phyloP scores from a whole-genome alignment of 495 filamentous ascomycete species.

The Saxophila tyrrhenica region DNA sequence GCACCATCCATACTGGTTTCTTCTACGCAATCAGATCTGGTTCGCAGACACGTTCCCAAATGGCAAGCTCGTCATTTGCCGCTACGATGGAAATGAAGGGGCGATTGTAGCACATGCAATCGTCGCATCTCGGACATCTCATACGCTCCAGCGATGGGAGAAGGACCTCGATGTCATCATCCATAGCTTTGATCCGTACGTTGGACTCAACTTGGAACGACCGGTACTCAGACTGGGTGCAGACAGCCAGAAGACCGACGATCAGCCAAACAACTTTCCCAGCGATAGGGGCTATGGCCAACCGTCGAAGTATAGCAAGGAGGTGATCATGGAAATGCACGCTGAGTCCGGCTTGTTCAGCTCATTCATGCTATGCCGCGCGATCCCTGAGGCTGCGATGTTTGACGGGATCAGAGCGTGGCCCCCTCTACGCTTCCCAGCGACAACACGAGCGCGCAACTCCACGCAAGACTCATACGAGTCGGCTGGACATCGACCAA shows the following conservation, averaged over 20 bases:
- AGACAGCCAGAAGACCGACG: conserved; percentile 19
- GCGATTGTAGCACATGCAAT: conserved; percentile 77
- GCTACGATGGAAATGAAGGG: conserved; percentile 58
- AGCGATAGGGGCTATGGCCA: conserved; percentile 10
- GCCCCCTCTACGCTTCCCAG: conserved; percentile 64
- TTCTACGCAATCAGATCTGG: conserved; percentile 72
- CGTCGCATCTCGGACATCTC: conserved; percentile 45
- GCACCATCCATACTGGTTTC: conserved; percentile 75
- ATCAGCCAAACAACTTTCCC: conserved; percentile 5
- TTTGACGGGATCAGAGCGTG: conserved; percentile 44
- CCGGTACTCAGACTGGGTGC: conserved; percentile 49
- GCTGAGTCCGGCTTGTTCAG: conserved; percentile 39
- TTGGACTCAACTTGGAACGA: conserved; percentile 58
- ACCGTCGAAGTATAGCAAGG: conserved; percentile 20
- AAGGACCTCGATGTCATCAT: conserved; percentile 59
- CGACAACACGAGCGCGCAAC: conserved; percentile 42
- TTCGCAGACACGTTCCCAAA: conserved; percentile 59
- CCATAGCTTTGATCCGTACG: conserved; percentile 56
- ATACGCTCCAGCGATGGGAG: conserved; percentile 49
- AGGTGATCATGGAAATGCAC: conserved; percentile 41
- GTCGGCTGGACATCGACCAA: conserved; percentile 33
- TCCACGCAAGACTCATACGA: conserved; percentile 28
- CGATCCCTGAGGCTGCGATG: conserved; percentile 31
- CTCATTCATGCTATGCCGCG: conserved; percentile 35
- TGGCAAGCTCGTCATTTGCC: conserved; percentile 59